phyloP scores from a whole-genome alignment of 176 grass and related monocot species.

The Musa itinerans region DNA sequence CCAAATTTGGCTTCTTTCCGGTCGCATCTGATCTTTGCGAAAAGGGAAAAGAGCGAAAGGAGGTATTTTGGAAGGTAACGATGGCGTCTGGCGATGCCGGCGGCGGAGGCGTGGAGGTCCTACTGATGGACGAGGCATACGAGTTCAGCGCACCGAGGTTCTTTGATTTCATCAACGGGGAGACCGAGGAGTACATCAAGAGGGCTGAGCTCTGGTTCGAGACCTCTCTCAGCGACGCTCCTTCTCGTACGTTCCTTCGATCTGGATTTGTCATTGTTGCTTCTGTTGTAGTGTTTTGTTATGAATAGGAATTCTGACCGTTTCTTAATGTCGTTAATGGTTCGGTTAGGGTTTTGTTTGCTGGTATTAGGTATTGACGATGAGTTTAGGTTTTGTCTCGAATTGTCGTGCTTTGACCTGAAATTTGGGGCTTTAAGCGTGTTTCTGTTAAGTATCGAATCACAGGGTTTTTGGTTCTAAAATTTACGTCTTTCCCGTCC shows the following conservation, averaged over 20 bases:
- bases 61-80: neutral
- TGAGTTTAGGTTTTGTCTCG: neutral
- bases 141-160: conserved; percentile 80
- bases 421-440: neutral
- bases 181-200: conserved; percentile 47
- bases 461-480: neutral
- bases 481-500: neutral
- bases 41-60: neutral
- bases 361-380: neutral
- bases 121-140: conserved; percentile 57
- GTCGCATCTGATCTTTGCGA: neutral
- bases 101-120: conserved; percentile 4
- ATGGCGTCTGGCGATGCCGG: conserved; percentile 1
- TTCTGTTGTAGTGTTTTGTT: neutral
- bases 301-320: too few species aligned
- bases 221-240: conserved; percentile 46
- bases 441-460: neutral
- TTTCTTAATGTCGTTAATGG: neutral
- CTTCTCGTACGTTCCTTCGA: conserved; percentile 52
- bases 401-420: neutral
- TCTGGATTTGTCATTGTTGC: neutral
- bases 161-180: conserved; percentile 70
- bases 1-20: too few species aligned
- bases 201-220: conserved; percentile 82
- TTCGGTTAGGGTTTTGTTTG: neutral